phyloP scores from a whole-genome alignment of 257 asterid species.

The Solanum appendiculatum region DNA sequence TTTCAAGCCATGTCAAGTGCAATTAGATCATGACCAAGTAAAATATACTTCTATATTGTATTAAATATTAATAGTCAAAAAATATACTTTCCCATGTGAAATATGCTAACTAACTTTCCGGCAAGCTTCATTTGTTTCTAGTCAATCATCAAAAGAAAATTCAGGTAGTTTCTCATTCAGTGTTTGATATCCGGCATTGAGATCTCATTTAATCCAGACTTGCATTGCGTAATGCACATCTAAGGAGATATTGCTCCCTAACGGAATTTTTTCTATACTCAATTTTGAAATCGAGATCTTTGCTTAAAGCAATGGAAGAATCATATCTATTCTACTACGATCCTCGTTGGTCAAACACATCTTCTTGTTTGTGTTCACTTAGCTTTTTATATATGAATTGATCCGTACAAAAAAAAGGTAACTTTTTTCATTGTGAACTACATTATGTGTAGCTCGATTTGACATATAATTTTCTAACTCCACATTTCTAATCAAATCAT shows the following conservation, averaged over 20 bases:
- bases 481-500: background rate
- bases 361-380: background rate
- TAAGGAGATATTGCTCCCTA: background rate
- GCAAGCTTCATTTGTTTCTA: background rate
- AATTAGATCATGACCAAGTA: background rate
- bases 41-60: background rate
- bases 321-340: background rate
- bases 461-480: background rate
- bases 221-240: accelerated
- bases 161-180: background rate
- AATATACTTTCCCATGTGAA: background rate
- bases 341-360: background rate
- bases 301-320: background rate
- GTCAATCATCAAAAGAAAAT: background rate
- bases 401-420: background rate
- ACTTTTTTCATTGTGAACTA: background rate
- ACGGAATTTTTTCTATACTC: background rate
- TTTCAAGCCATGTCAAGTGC: background rate
- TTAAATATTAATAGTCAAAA: background rate
- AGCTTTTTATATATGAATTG: background rate
- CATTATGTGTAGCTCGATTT: background rate
- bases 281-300: accelerated
- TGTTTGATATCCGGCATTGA: background rate
- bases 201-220: background rate
- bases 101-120: background rate